These are phyloP conservation scores for Fusarium nanum DNA, from an alignment of 2,329 filamentous ascomycete species.

Conservation along the genomic window DNA sequence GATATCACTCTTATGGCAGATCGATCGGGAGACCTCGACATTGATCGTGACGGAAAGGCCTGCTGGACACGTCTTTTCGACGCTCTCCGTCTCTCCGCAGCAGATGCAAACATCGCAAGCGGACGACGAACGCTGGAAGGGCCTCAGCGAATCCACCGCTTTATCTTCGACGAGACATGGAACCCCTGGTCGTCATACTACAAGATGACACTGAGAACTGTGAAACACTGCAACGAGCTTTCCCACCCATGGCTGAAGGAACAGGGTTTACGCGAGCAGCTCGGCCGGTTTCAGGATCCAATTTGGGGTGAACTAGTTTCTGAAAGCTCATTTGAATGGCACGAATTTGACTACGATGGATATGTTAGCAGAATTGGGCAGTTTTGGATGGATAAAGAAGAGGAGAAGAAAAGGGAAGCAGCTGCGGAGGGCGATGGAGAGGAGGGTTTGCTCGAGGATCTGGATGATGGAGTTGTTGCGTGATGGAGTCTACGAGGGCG, in stretches of 20 bases:
- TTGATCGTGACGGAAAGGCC: background rate
- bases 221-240: background rate
- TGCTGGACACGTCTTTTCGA: background rate
- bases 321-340: background rate
- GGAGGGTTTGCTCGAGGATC: background rate
- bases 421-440: background rate
- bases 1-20: accelerated
- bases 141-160: background rate
- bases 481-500: background rate
- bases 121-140: background rate
- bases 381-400: background rate
- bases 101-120: background rate
- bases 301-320: background rate
- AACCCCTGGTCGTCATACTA: background rate
- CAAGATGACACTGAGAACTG: accelerated
- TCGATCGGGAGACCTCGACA: background rate
- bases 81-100: background rate
- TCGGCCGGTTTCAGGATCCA: background rate
- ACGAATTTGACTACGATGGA: background rate
- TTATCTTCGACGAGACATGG: accelerated
- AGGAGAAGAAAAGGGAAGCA: background rate
- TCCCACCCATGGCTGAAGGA: background rate
- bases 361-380: background rate
- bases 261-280: background rate
- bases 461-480: background rate